phyloP scores from a whole-genome alignment of 1,284 basidiomycete species.

The Ustilago trichophora region DNA sequence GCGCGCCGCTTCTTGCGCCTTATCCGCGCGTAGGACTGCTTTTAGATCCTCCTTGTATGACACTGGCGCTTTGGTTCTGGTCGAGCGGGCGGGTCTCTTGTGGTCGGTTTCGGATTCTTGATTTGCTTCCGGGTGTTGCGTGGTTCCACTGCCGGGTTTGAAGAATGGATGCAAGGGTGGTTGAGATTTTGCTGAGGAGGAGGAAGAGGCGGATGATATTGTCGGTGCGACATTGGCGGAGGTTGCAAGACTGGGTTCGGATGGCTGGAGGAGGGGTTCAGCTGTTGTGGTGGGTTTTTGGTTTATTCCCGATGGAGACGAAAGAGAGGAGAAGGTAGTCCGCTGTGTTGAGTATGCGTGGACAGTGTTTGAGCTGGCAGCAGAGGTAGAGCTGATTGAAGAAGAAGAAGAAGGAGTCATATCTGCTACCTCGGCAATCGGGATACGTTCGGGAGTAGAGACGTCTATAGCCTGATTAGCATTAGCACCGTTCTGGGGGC shows the following conservation, averaged over 20 bases:
- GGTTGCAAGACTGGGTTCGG: too few species aligned
- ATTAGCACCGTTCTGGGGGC: conserved; percentile 2
- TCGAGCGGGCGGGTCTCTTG: conserved; percentile 19
- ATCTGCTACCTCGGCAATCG: background rate
- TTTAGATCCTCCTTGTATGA: conserved; percentile 47
- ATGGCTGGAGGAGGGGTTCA: background rate
- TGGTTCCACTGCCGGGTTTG: conserved; percentile 1
- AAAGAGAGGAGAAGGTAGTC: background rate
- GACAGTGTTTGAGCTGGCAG: background rate
- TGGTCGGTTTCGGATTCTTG: conserved; percentile 2
- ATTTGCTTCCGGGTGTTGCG: background rate
- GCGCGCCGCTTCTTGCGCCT: conserved; percentile 20
- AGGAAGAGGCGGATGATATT: too few species aligned
- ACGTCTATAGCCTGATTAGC: conserved; percentile 1
- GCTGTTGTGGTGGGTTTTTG: background rate
- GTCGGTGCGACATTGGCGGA: background rate
- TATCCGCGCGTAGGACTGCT: conserved; percentile 40
- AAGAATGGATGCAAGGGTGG: conserved; percentile 31
- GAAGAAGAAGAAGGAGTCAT: conserved; percentile 4
- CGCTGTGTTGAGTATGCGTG: conserved; percentile 13
- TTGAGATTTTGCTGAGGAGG: background rate
- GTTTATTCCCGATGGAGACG: background rate
- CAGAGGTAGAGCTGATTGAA: background rate
- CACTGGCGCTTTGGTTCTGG: conserved; percentile 19
- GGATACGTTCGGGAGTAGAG: conserved; percentile 1